Conservation (phyloP, 352 stramenopile genomes). For the Peronospora destructor region DNA sequence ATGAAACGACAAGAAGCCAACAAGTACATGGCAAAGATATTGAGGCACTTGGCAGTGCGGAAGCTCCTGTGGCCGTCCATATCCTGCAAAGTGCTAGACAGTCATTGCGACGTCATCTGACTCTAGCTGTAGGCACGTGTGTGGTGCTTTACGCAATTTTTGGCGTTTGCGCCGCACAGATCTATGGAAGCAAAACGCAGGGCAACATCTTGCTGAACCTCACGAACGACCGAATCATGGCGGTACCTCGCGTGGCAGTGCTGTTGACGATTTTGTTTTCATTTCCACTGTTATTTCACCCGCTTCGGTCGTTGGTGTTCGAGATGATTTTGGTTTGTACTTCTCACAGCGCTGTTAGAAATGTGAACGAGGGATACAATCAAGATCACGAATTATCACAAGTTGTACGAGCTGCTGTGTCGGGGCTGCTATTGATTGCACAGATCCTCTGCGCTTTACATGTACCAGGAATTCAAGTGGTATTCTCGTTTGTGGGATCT, state of each 20-base stretch:
- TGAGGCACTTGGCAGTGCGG: conserved; percentile 4
- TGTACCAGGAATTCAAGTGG: conserved; percentile 55
- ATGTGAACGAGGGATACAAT: conserved; percentile 5
- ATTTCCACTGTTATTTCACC: conserved; percentile 70
- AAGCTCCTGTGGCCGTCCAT: conserved; percentile 13
- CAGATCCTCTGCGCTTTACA: conserved; percentile 47
- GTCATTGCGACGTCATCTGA: conserved; percentile 44
- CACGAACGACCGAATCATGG: conserved; percentile 64
- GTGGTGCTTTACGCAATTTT: conserved; percentile 59
- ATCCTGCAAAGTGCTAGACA: conserved; percentile 20
- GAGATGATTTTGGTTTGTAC: conserved; percentile 39
- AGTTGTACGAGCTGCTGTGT: conserved; percentile 31
- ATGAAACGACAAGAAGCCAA: conserved; percentile 14
- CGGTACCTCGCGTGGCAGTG: conserved; percentile 52
- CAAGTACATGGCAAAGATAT: conserved; percentile 7
- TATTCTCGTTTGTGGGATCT: conserved; percentile 72
- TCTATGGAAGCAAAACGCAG: conserved; percentile 53
- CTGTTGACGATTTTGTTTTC: conserved; percentile 70
- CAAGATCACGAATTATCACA: conserved; percentile 12
- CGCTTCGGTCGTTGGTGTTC: conserved; percentile 53
- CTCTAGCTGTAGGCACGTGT: conserved; percentile 37
- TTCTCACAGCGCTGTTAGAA: conserved; percentile 1
- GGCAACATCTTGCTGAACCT: conserved; percentile 80
- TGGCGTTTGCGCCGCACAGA: conserved; percentile 45
- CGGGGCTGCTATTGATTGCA: conserved; percentile 35